Base-by-base conservation (phyloP, 306 rosid genomes). In the Adenanthera pavonina region DNA sequence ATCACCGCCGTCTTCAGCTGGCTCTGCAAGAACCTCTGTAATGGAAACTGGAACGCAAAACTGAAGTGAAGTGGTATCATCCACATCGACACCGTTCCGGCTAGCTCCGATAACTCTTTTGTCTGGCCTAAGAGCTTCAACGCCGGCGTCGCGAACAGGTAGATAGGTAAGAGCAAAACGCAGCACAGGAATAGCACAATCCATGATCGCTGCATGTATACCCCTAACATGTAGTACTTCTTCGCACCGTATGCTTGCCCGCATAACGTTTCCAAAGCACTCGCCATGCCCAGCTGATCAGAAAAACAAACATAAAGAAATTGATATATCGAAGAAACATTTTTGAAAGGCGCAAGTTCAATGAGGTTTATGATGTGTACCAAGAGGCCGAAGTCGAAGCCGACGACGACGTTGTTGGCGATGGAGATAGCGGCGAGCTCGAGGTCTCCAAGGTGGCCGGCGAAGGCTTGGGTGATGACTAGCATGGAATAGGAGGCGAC, bases 161-260 rank as follows among this genome's bases (percentile, higher is more conserved):
- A 91, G 0, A 94, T 9, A 0, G 97, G 98, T 17, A 94, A 44
- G 4, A 91, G 90, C 0, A 92, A 40, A 14, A 94, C 56, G 16
- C 94, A 88, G n/a, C 97, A 91, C 0, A 88, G 0, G 78, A 85
- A 86, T 2, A 92, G 83, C 20, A 92, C 92, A 3, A 92, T 88
- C 98, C 98, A 92, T 0, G 97, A 95, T 0, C 98, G 88, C 74
- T 95, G 98, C 95, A 95, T 88, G 83, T 95, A 95, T 0, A 92
- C 81, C 0, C 98, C 98, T 75, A 94, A 73, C 97, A 92, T 95
- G 87, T 89, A 51, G 76, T 89, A 88, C 70, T 92, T 87, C 84
- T 92, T 91, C 0, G 97, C 97, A 0, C 98, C 98, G 47, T 6
- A 95, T 0, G 98, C 98, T 83, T 95, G 98, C 36, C 98, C 92